Conservation (phyloP, 331 rosid species). For the Pyracantha coccinea region DNA sequence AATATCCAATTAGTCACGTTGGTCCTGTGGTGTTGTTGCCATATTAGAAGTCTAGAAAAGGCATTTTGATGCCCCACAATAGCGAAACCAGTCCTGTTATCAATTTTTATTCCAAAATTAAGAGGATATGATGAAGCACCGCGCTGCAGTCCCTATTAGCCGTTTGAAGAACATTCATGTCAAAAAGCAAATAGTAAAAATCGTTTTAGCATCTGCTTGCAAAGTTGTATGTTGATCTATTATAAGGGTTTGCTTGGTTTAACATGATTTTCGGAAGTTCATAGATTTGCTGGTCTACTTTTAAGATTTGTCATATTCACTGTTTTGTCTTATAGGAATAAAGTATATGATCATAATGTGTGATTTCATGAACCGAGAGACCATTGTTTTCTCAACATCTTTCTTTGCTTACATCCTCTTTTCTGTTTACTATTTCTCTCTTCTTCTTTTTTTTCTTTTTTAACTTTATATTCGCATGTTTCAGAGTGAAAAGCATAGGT, state of each 20-base stretch:
- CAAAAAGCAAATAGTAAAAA: background rate
- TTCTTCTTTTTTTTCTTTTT: background rate
- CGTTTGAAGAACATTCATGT: background rate
- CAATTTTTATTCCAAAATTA: background rate
- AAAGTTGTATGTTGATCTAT: background rate
- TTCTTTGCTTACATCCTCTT: background rate
- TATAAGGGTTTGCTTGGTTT: background rate
- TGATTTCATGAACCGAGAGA: background rate
- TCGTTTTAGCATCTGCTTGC: background rate
- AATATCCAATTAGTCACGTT: background rate
- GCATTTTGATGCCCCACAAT: background rate
- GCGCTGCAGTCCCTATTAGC: background rate
- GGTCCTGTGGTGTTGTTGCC: background rate
- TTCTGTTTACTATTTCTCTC: background rate
- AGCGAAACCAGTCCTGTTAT: background rate
- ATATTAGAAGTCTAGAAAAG: background rate
- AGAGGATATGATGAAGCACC: background rate
- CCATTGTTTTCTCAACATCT: background rate
- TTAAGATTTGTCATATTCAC: background rate
- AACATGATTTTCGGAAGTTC: background rate
- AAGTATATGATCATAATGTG: background rate
- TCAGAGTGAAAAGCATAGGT: conserved; percentile 4
- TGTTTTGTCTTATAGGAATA: background rate
- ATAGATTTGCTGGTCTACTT: background rate
- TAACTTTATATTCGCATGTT: background rate